A percentile compares a stretch with the other conserved stretches of the same genome.
These are phyloP conservation scores for Heliophila coronopifolia DNA, from an alignment of 441 rosid genomes.

Conservation along the genomic window DNA sequence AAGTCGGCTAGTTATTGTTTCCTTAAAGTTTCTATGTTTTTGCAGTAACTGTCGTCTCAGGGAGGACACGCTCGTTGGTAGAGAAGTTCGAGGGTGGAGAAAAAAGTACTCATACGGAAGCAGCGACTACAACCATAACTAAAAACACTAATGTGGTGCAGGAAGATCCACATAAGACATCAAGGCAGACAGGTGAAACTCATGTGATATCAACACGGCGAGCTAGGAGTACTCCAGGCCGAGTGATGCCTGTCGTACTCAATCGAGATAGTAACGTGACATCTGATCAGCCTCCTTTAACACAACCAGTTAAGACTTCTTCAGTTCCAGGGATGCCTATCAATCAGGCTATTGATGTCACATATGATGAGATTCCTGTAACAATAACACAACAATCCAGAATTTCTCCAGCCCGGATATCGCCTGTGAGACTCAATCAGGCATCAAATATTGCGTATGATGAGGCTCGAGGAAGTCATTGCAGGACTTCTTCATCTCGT, in stretches of 20 bases:
- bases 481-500: slow-evolving; percentile 15
- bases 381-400: slow-evolving; percentile 11
- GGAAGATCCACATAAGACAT: slow-evolving; percentile 16
- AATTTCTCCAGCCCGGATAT: slow-evolving; percentile 12
- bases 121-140: slow-evolving; percentile 10
- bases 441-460: not conserved
- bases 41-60: slow-evolving; percentile 79
- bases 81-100: slow-evolving; percentile 91
- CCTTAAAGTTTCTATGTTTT: slow-evolving; percentile 18
- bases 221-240: slow-evolving; percentile 29
- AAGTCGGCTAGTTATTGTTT: not conserved
- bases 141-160: slow-evolving; percentile 12
- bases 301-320: slow-evolving; percentile 26
- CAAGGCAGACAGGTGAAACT: slow-evolving; percentile 19
- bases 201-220: slow-evolving; percentile 22
- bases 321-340: slow-evolving; percentile 18
- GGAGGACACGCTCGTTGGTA: slow-evolving; percentile 87
- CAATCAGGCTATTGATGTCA: slow-evolving; percentile 7
- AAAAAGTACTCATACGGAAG: slow-evolving; percentile 27
- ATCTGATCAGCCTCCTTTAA: slow-evolving; percentile 15
- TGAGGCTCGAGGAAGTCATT: slow-evolving; percentile 8
- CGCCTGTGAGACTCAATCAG: slow-evolving; percentile 10
- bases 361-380: slow-evolving; percentile 17
- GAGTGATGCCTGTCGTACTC: slow-evolving; percentile 29
- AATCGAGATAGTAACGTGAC: slow-evolving; percentile 5